Evolutionary conservation across 163 green algal species (phyloP).

Genomic region (Trebouxia gelatinosa): DNA sequence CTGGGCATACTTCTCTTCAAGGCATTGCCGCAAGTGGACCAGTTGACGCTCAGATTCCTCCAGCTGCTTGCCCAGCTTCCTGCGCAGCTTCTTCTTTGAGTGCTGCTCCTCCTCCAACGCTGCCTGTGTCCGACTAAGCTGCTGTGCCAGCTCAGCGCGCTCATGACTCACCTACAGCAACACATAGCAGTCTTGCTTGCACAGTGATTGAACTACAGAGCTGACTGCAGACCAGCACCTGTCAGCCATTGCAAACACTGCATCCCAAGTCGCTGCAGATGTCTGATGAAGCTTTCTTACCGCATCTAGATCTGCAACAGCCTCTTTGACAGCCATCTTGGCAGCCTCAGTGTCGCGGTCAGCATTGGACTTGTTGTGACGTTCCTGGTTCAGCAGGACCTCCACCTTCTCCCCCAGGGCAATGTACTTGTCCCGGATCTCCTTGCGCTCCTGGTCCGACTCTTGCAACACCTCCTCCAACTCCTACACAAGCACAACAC

Average conservation of each 20-base stretch:
- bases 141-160: constrained; percentile 8
- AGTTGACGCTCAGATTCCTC: constrained; percentile 11
- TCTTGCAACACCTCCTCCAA: constrained; percentile 15
- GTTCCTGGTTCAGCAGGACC: constrained; percentile 25
- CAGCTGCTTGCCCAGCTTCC: constrained; percentile 28
- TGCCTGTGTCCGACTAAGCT: constrained; percentile 7
- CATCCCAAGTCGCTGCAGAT: no score
- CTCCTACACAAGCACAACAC: constrained; percentile 9
- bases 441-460: constrained; percentile 31
- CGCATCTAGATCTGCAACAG: constrained; percentile 26
- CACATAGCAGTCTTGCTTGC: background rate
- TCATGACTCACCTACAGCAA: background rate
- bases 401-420: constrained; percentile 30
- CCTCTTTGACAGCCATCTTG: constrained; percentile 28
- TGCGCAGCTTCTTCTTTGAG: constrained; percentile 8
- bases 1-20: constrained; percentile 22
- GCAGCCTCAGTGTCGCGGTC: constrained; percentile 23
- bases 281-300: background rate
- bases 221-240: background rate
- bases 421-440: constrained; percentile 31
- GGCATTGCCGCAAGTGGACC: constrained; percentile 12
- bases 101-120: constrained; percentile 24
- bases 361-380: background rate
- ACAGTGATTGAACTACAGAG: background rate
- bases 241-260: background rate